Evolutionary conservation across 306 rosid genomes (phyloP).

Genomic region (Elaeagnus macrophylla): DNA sequence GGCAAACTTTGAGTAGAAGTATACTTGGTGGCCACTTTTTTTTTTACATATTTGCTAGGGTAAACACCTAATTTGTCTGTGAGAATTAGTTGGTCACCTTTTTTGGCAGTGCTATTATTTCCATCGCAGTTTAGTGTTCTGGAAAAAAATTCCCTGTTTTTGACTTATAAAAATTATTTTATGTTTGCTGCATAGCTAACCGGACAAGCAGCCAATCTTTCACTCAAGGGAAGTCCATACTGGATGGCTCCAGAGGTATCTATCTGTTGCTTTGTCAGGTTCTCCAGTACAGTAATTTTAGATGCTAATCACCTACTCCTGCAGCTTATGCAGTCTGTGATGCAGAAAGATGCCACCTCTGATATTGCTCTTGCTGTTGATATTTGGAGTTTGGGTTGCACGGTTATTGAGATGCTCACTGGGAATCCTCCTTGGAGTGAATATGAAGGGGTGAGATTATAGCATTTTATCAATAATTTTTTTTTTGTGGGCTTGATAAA

Average conservation of each 20-base stretch:
- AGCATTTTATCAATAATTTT: neutral
- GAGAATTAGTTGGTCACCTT: too few relatives aligned
- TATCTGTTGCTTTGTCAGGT: constrained; percentile 15
- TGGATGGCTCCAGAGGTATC: constrained; percentile 99
- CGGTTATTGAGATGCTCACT: constrained; percentile 88
- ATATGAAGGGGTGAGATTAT: constrained; percentile 75
- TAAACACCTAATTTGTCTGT: too few relatives aligned
- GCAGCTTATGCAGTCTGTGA: constrained; percentile 78
- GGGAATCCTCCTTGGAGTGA: constrained; percentile 99
- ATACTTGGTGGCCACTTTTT: too few relatives aligned
- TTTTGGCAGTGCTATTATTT: too few relatives aligned
- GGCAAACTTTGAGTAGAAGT: too few relatives aligned
- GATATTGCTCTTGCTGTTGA: constrained; percentile 87
- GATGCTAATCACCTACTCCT: constrained; percentile 19
- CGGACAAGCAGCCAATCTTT: constrained; percentile 72
- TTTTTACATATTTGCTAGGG: too few relatives aligned
- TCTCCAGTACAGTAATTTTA: neutral
- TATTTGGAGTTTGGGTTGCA: constrained; percentile 97
- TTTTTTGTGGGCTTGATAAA: neutral
- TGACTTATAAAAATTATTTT: constrained; percentile 11
- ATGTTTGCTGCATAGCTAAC: constrained; percentile 55
- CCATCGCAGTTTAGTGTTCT: too few relatives aligned
- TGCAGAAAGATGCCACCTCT: constrained; percentile 66
- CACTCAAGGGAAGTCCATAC: constrained; percentile 94
- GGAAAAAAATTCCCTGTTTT: neutral